Evolutionary conservation across 2,329 filamentous ascomycete species (phyloP).

Genomic region (Aspergillus viridinutans): DNA sequence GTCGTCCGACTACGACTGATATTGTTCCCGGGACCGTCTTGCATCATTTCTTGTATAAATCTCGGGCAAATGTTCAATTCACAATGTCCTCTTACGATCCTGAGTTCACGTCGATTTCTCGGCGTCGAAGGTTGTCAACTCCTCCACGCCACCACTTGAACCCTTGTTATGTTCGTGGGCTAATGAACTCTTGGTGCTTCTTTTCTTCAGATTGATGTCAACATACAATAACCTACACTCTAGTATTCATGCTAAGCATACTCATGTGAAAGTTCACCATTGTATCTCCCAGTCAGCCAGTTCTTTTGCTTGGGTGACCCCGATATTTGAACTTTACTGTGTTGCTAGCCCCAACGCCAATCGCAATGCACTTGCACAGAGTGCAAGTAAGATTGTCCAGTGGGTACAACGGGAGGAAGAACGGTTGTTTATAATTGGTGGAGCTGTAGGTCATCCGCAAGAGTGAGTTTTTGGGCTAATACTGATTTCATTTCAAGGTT

Average conservation of each 20-base stretch:
- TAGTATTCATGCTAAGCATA: constrained; percentile 76
- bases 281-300: constrained; percentile 69
- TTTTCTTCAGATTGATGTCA: constrained; percentile 60
- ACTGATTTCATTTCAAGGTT: constrained; percentile 15
- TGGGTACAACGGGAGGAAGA: constrained; percentile 93
- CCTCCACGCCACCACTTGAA: background rate
- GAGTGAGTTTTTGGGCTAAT: background rate
- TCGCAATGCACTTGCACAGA: constrained; percentile 68
- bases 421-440: constrained; percentile 91
- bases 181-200: constrained; percentile 1
- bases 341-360: constrained; percentile 71
- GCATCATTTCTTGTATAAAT: constrained; percentile 95
- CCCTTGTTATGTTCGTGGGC: background rate
- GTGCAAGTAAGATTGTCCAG: constrained; percentile 82
- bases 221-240: constrained; percentile 83
- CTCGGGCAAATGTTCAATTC: constrained; percentile 90
- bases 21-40: constrained; percentile 76
- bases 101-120: constrained; percentile 58
- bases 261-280: constrained; percentile 83
- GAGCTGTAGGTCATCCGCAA: constrained; percentile 60
- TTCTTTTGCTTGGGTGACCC: constrained; percentile 85
- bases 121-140: constrained; percentile 54
- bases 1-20: constrained; percentile 67
- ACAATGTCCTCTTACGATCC: constrained; percentile 79
- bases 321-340: constrained; percentile 89